Evolutionary conservation across 2,329 filamentous ascomycete genomes (phyloP), one percentile per base, ranked within the genome.

Genomic region (Pestalotiopsis sp.): DNA sequence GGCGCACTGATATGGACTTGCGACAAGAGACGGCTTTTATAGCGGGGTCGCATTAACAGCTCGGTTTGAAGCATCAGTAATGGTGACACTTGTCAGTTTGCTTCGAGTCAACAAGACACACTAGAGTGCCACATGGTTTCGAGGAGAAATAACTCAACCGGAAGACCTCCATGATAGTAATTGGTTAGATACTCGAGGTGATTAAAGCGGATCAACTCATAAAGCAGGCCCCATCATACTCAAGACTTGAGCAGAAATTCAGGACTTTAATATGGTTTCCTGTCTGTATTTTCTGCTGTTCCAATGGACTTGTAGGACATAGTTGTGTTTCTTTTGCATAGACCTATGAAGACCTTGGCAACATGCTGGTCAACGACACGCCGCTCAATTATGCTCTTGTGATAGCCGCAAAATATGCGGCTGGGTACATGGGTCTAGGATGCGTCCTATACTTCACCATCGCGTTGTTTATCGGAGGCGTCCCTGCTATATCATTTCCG

Each of bases 371-470:
- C 38, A 59, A 69, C 61, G 65, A 69, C 38, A 67, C 45, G 25
- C 59, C 14, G 13, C 45, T 36, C 6, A 67, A 60, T 7, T 65
- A 56, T 20, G 25, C 36, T 20, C 57, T 52, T 14, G 23, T 67
- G 3, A 25, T 67, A 9, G 65, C 39, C 3, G 31, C 38, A 5
- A 63, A 67, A 12, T 67, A 67, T 41, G 13, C 17, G 13, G 6
- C 64, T 23, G 60, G 58, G 14, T 70, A 64, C 14, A 7, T 64
- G 20, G 69, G 68, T 12, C 14, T 70, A 17, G 49, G 31, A 17
- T 74, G 73, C 39, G 36, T 74, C 25, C 39, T 67, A 27, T 75
- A 75, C 70, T 74, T 77, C 39, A 63, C 72, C 38, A 23, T 69
- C 36, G 69, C 72, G 0, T 38, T 73, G 20, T 68, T 72, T 6